Percentiles rank a stretch among this genome's conserved stretches.
Evolutionary conservation across 371 early-diverging fungal species (phyloP).

Genomic region (Thermomucor indicae-seudaticae): DNA sequence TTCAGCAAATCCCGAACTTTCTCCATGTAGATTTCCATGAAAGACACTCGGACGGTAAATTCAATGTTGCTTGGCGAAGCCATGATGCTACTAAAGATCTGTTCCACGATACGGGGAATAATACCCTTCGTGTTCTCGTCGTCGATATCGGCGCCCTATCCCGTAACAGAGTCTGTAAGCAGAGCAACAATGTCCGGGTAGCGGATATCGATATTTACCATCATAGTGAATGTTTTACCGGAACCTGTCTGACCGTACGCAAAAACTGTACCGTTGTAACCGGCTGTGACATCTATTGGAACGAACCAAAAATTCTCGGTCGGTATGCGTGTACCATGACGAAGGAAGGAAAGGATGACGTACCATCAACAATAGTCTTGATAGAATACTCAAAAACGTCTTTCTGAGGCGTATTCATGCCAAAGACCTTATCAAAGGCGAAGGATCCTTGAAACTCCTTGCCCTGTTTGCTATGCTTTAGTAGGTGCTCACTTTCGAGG

Average conservation of each 20-base stretch:
- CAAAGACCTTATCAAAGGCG: constrained; percentile 90
- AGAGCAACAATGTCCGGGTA: not conserved
- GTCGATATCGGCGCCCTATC: constrained; percentile 93
- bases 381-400: constrained; percentile 89
- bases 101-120: constrained; percentile 90
- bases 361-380: constrained; percentile 89
- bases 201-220: constrained; percentile 55
- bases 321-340: constrained; percentile 1
- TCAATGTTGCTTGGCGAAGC: constrained; percentile 85
- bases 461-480: constrained; percentile 49
- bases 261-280: constrained; percentile 98
- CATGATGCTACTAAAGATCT: constrained; percentile 83
- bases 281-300: constrained; percentile 62
- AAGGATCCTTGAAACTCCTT: constrained; percentile 79
- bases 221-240: constrained; percentile 99
- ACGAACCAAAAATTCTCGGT: not conserved
- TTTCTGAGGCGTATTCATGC: constrained; percentile 75
- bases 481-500: not conserved
- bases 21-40: constrained; percentile 99
- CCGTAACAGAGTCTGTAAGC: constrained; percentile 55
- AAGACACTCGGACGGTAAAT: constrained; percentile 93
- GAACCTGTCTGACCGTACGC: constrained; percentile 98
- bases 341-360: not conserved
- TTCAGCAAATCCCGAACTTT: constrained; percentile 95
- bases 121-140: constrained; percentile 88